Conservation (phyloP, 768 basidiomycete species). For the Rhodotorula paludigena region DNA sequence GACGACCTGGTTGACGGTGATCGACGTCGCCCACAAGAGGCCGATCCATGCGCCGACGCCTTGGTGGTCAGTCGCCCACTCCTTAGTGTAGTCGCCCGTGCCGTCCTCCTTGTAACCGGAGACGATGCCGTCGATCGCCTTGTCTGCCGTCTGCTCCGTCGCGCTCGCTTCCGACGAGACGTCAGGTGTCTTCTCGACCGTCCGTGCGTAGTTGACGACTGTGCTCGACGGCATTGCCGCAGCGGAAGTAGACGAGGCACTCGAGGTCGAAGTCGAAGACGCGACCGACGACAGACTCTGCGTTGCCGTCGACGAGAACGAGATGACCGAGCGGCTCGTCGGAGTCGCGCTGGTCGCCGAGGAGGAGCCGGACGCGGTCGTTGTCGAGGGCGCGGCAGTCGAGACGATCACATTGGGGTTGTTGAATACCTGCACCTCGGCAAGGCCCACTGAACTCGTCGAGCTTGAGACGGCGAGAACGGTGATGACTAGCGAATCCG, state of each 20-base stretch:
- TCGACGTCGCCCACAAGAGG: slow-evolving; percentile 4
- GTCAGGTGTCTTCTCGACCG: not conserved
- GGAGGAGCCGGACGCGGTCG: no score
- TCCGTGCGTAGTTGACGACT: not conserved
- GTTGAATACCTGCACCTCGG: slow-evolving; percentile 12
- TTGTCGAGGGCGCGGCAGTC: not conserved
- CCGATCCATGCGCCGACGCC: slow-evolving; percentile 7
- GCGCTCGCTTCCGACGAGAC: not conserved
- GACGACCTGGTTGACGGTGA: slow-evolving; percentile 7
- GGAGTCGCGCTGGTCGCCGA: no score
- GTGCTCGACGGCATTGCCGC: not conserved
- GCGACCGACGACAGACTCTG: no score
- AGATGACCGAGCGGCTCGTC: no score
- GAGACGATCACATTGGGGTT: not conserved
- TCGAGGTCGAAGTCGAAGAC: no score
- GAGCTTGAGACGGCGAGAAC: not conserved
- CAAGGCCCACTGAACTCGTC: slow-evolving; percentile 1
- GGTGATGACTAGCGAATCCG: not conserved
- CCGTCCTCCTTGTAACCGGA: slow-evolving; percentile 22
- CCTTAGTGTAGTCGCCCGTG: slow-evolving; percentile 1
- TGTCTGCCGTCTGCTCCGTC: not conserved
- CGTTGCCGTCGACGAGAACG: no score
- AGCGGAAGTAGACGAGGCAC: no score
- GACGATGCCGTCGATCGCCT: not conserved
- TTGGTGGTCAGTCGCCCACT: slow-evolving; percentile 31